Evolutionary conservation across 2,329 filamentous ascomycete species (phyloP), one percentile per base, ranked within the genome.

Genomic region (Monilinia fructicola): DNA sequence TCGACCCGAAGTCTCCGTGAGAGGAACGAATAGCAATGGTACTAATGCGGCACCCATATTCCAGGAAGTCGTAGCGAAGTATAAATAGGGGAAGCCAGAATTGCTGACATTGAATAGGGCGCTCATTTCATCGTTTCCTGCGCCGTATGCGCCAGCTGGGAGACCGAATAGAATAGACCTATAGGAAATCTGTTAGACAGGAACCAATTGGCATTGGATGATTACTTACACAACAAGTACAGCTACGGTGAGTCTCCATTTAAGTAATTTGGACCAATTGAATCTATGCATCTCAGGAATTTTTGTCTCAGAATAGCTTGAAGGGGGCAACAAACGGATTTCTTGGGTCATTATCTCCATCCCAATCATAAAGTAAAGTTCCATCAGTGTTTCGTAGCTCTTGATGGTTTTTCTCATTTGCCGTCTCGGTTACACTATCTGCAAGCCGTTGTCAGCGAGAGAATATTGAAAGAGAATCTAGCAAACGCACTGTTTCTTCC

Each of bases 21-120:
- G 64, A 1, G 80, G 80, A 3, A 82, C 67, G 1, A 78, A 75
- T 3, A 80, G 56, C 6, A 82, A 68, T 9, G 79, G 78, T 14
- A 77, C 78, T 0, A 79, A 68, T 3, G 78, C 80, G 11, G 76
- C 80, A 1, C 79, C 79, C 1, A 81, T 62, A 23, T 77, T 78
- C 80, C 79, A 81, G 7, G 76, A 77, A 7, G 79, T 74, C 0
- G 78, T 76, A 2, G 77, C 74, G 76, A 78, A 81, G 67, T 78
- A 80, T 12, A 76, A 77, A 65, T 79, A 72, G 16, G 79, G 78
- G 60, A 81, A 81, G 0, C 63, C 59, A 23, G 74, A 73, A 54
- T 80, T 75, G 56, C 73, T 77, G 31, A 80, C 72, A 52, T 76
- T 67, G 66, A 82, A 79, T 18, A 40, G 31, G 12, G 46, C 12